These are phyloP conservation scores for Alternaria sp. DNA, from an alignment of 2,329 filamentous ascomycete genomes.

Conservation along the genomic window DNA sequence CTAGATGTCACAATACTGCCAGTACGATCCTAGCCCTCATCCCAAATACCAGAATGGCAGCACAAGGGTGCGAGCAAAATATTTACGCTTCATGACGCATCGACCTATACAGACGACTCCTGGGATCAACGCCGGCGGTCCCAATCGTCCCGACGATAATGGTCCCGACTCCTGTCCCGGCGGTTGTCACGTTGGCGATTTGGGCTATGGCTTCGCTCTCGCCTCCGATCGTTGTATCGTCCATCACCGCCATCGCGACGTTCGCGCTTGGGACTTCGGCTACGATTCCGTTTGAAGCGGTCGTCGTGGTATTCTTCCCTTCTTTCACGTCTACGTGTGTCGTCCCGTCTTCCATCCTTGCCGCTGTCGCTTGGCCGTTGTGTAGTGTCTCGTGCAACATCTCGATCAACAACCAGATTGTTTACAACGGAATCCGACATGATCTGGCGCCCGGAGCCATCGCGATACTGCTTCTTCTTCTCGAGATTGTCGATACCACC, in stretches of 20 bases:
- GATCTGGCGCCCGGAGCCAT: slow-evolving; percentile 39
- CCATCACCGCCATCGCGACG: slow-evolving; percentile 45
- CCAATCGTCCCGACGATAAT: slow-evolving; percentile 52
- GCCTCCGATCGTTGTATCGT: slow-evolving; percentile 37
- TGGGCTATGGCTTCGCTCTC: slow-evolving; percentile 43
- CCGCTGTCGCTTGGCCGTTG: slow-evolving; percentile 21
- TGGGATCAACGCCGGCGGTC: slow-evolving; percentile 40
- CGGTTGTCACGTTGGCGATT: slow-evolving; percentile 48
- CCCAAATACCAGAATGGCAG: not conserved
- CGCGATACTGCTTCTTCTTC: slow-evolving; percentile 83
- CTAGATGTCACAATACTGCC: not conserved
- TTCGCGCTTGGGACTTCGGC: slow-evolving; percentile 45
- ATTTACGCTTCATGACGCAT: not conserved
- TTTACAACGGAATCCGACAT: slow-evolving; percentile 46
- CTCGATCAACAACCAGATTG: slow-evolving; percentile 43
- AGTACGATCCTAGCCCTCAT: not conserved
- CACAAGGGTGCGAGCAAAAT: not conserved
- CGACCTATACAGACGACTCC: not conserved
- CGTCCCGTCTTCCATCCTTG: slow-evolving; percentile 51
- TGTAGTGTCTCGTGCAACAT: slow-evolving; percentile 22
- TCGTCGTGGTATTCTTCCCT: slow-evolving; percentile 50
- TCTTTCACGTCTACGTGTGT: slow-evolving; percentile 45
- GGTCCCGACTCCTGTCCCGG: slow-evolving; percentile 52
- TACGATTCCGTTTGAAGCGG: slow-evolving; percentile 51
- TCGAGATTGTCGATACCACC: slow-evolving; percentile 89